Base-by-base conservation (phyloP, 1,284 basidiomycete genomes). In the Trichosporon ovoides region DNA sequence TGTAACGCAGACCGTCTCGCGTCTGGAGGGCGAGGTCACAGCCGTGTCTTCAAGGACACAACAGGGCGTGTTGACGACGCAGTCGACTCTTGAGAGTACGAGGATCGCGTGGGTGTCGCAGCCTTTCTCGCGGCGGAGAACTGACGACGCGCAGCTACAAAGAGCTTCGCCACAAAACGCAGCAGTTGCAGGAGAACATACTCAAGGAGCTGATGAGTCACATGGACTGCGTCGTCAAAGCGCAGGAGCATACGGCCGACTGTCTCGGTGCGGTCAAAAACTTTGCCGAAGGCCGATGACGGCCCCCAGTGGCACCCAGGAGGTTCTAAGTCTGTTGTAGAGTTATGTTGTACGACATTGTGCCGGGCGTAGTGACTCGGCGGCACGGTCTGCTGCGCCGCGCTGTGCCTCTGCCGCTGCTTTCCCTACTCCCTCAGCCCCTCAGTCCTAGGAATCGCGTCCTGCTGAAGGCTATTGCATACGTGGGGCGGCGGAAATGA, bases 81-180 rank as follows among this genome's bases (percentile, higher is more conserved):
- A 73, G 52, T 67, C 69, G 1, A 68, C 73, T 37, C 56, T 77
- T 9, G 72, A 76, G 38, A 67, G 68, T 20, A 67, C 66, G 5
- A 64, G 63, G 50, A 70, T 77, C 19, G 70, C 64, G 75, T 77
- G 50, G 62, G 75, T 71, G 19, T 19, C 11, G 9, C 28, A 31
- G 9, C 4, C 28, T 5, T 31, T 4, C 3, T 1, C 10, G 28
- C 1, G 6, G 24, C 34, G 12, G 3, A 5, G 5, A 18, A 18
- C 55, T 57, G n/a, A 57, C 34, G 6, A 2, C 14, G 12, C 22
- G 11, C 51, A 75, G 74, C 18, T 72, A 66, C 53, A 66, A 70
- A 33, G 73, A 76, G 53, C 61, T 76, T 3, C 67, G 66, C 12
- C 73, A 76, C 55, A 72, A 71, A 59, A 71, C 71, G 2, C 64